Evolutionary conservation across 495 filamentous ascomycete species (phyloP).

Genomic region (Aspergillus homomorphus): DNA sequence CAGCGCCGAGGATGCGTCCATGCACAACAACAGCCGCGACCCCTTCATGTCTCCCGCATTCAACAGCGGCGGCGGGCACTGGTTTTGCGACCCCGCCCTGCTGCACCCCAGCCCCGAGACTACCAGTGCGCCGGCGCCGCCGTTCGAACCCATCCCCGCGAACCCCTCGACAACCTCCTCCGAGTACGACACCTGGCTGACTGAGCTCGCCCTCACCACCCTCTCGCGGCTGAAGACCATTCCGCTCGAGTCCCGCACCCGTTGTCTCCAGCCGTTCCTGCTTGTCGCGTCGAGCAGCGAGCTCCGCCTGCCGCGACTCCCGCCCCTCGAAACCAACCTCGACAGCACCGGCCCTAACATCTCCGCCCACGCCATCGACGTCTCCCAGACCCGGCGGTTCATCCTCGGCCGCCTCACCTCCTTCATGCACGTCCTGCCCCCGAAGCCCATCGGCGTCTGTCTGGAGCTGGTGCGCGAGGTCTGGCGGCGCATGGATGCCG

Average conservation of each 20-base stretch:
- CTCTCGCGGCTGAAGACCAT: constrained; percentile 49
- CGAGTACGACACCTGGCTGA: constrained; percentile 46
- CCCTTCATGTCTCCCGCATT: constrained; percentile 27
- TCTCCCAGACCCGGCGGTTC: constrained; percentile 43
- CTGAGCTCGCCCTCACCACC: constrained; percentile 51
- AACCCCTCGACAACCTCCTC: constrained; percentile 12
- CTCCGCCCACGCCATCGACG: constrained; percentile 47
- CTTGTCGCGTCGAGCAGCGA: constrained; percentile 50
- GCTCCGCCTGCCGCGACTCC: constrained; percentile 38
- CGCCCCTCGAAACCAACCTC: constrained; percentile 11
- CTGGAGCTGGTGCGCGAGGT: constrained; percentile 48
- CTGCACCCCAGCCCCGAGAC: background rate
- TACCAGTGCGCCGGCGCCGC: constrained; percentile 5
- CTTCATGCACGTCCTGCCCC: constrained; percentile 47
- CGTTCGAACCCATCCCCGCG: background rate
- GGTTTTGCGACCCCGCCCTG: constrained; percentile 17
- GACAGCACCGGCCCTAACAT: constrained; percentile 27
- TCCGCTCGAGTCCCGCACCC: constrained; percentile 52
- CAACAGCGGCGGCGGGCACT: constrained; percentile 17
- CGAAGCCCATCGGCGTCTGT: constrained; percentile 51
- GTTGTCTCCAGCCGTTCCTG: constrained; percentile 54
- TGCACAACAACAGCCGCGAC: constrained; percentile 15
- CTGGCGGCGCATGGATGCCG: constrained; percentile 49
- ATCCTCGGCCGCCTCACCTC: constrained; percentile 47
- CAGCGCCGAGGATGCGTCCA: constrained; percentile 8